phyloP scores from a whole-genome alignment of 176 grass and related monocot genomes.

The Pontederia crassipes region DNA sequence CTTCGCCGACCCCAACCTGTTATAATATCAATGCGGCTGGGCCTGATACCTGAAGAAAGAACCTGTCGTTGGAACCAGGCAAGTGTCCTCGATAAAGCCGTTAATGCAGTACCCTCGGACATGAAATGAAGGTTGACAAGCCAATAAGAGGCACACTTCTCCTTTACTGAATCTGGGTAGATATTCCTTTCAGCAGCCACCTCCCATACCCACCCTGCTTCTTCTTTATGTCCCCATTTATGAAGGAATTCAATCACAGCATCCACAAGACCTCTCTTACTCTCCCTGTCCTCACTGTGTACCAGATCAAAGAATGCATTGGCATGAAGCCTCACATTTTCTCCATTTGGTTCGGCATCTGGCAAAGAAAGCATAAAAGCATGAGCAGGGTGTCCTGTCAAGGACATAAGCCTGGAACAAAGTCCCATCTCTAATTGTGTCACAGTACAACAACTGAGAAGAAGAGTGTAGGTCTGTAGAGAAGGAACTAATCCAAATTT shows the following conservation, averaged over 20 bases:
- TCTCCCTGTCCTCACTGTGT: conserved; percentile 91
- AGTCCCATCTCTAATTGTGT: conserved; percentile 36
- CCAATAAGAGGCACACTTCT: conserved; percentile 72
- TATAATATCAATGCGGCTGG: conserved; percentile 72
- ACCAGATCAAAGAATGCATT: conserved; percentile 74
- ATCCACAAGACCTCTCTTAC: conserved; percentile 85
- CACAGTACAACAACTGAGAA: conserved; percentile 74
- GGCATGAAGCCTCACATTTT: conserved; percentile 59
- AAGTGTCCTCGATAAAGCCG: conserved; percentile 67
- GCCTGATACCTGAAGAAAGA: conserved; percentile 32
- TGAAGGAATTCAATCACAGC: conserved; percentile 87
- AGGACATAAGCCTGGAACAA: conserved; percentile 77
- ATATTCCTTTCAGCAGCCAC: conserved; percentile 77
- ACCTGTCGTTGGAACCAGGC: conserved; percentile 86
- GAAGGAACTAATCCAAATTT: conserved; percentile 59
- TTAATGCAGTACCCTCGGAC: conserved; percentile 89
- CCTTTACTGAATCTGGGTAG: conserved; percentile 78
- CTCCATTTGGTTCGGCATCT: conserved; percentile 68
- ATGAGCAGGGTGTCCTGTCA: conserved; percentile 81
- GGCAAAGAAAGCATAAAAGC: conserved; percentile 74
- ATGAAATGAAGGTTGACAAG: conserved; percentile 88
- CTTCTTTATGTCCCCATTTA: conserved; percentile 85
- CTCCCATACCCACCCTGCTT: conserved; percentile 91
- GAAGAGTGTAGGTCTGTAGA: conserved; percentile 85
- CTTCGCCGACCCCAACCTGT: conserved; percentile 93